Conservation (phyloP, 1,284 basidiomycete species). For the Amylostereum areolatum region DNA sequence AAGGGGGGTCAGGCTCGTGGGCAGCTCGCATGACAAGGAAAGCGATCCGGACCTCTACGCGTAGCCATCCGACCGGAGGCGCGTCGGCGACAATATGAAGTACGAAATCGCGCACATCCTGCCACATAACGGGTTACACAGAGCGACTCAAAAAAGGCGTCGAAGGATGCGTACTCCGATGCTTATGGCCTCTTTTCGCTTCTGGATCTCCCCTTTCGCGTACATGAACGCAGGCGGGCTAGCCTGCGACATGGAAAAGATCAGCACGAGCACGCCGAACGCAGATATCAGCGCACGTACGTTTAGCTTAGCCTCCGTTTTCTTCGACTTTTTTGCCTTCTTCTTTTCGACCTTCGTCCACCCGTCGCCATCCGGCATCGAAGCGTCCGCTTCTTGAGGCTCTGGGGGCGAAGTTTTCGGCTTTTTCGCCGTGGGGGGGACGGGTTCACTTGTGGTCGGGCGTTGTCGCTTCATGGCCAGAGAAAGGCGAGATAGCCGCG, state of each 20-base stretch:
- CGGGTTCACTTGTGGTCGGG: no score
- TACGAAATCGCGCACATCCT: slow-evolving; percentile 84
- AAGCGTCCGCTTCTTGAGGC: no score
- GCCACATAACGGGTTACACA: slow-evolving; percentile 7
- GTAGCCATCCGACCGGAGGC: slow-evolving; percentile 77
- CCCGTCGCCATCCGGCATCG: slow-evolving; percentile 17
- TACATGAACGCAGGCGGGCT: slow-evolving; percentile 77
- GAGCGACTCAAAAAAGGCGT: neutral
- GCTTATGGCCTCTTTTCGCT: slow-evolving; percentile 64
- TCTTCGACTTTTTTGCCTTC: slow-evolving; percentile 69
- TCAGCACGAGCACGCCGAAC: slow-evolving; percentile 6
- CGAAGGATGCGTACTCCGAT: slow-evolving; percentile 55
- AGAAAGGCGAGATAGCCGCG: no score
- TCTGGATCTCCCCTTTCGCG: slow-evolving; percentile 65
- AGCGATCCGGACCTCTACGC: slow-evolving; percentile 59
- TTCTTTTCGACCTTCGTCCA: slow-evolving; percentile 77
- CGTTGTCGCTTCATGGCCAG: no score
- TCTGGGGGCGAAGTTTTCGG: no score
- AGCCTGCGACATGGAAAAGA: slow-evolving; percentile 29
- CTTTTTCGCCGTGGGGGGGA: no score
- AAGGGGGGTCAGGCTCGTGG: neutral
- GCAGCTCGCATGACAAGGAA: slow-evolving; percentile 1
- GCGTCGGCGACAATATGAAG: slow-evolving; percentile 79
- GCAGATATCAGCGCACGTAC: slow-evolving; percentile 39
- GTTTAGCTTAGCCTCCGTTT: slow-evolving; percentile 47